A percentile compares a stretch with the other conserved stretches of the same genome.
phyloP scores from a whole-genome alignment of 352 stramenopile genomes.

The Globisporangium orthogonon region DNA sequence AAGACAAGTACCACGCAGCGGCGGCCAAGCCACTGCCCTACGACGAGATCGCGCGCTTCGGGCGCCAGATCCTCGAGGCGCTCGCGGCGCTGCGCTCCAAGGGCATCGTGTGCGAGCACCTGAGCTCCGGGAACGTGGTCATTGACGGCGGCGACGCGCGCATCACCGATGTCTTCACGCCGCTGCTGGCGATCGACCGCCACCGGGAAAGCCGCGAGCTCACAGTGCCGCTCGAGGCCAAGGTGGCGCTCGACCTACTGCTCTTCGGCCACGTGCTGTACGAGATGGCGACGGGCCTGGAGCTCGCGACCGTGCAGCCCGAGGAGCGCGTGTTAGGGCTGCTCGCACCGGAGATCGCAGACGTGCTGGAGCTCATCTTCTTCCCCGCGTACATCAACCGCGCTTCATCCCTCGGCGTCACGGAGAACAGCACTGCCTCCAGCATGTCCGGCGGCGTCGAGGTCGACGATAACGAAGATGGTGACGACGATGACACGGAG shows the following conservation, averaged over 20 bases:
- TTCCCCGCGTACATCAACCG: conserved; percentile 16
- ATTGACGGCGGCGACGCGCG: conserved; percentile 53
- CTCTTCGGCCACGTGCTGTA: conserved; percentile 70
- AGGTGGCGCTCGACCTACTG: conserved; percentile 64
- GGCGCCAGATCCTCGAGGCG: conserved; percentile 52
- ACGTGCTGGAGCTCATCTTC: conserved; percentile 56
- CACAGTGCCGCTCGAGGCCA: conserved; percentile 54
- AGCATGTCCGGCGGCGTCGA: background rate
- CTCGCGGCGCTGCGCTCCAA: conserved; percentile 45
- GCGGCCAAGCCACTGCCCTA: conserved; percentile 28
- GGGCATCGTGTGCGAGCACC: conserved; percentile 61
- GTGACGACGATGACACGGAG: background rate
- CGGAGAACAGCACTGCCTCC: background rate
- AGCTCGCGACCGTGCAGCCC: conserved; percentile 34
- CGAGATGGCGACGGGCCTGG: conserved; percentile 67
- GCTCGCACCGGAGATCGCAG: conserved; percentile 43
- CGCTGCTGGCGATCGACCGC: conserved; percentile 54
- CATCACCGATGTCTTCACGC: conserved; percentile 57
- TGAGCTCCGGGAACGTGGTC: conserved; percentile 59
- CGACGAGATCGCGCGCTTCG: conserved; percentile 52
- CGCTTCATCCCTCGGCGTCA: background rate
- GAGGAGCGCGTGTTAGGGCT: conserved; percentile 43
- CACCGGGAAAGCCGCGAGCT: conserved; percentile 40
- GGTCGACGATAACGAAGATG: background rate
- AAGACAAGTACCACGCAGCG: conserved; percentile 45